Evolutionary conservation across 352 stramenopile species (phyloP).

Genomic region (Phytopythium ostracodes): DNA sequence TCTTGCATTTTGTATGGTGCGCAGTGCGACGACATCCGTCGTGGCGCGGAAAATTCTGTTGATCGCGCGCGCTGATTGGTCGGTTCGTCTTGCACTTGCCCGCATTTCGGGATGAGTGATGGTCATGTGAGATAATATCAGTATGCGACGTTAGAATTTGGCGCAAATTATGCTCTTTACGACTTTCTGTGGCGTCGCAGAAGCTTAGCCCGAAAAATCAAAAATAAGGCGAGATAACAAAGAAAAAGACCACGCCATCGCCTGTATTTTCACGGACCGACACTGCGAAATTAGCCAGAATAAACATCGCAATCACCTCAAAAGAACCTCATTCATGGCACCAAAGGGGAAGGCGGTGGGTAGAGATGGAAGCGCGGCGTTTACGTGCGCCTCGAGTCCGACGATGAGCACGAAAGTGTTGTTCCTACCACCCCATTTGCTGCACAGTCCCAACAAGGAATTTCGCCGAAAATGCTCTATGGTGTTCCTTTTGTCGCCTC

Average conservation of each 20-base stretch:
- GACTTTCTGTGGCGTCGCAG: no score
- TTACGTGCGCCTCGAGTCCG: background rate
- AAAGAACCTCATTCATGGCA: background rate
- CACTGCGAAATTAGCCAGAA: background rate
- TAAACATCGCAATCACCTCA: background rate
- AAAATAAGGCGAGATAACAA: background rate
- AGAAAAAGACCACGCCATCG: background rate
- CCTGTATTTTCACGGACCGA: background rate
- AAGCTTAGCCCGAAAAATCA: background rate
- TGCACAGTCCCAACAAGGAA: constrained; percentile 2
- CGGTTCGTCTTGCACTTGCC: background rate
- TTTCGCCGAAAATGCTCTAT: background rate
- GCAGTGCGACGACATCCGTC: constrained; percentile 4
- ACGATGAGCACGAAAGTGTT: background rate
- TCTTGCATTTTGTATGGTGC: constrained; percentile 5
- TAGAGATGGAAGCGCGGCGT: background rate
- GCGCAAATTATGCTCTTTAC: background rate
- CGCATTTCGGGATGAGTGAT: constrained; percentile 11
- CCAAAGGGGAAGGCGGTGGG: background rate
- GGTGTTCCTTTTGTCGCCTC: background rate
- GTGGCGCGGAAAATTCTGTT: constrained; percentile 29
- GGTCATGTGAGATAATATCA: constrained; percentile 7
- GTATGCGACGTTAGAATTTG: background rate
- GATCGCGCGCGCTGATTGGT: constrained; percentile 24
- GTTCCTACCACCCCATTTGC: background rate